Percentiles rank a stretch among this genome's conserved stretches.
These are phyloP conservation scores for Davidsoniella australis DNA, from an alignment of 2,329 filamentous ascomycete genomes.

Conservation along the genomic window DNA sequence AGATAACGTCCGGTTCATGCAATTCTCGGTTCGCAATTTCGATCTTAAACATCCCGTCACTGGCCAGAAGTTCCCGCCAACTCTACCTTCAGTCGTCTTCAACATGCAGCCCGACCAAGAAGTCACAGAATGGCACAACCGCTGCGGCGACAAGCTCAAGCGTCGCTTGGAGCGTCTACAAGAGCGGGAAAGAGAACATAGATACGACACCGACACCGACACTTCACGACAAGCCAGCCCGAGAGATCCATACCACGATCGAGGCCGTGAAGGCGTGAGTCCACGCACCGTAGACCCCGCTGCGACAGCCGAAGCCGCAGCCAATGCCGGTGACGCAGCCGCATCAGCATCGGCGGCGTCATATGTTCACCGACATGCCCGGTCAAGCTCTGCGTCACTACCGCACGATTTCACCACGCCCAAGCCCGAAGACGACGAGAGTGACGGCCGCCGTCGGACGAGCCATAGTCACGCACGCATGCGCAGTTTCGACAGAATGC, in stretches of 20 bases:
- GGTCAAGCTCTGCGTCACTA: constrained; percentile 9
- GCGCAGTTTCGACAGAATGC: constrained; percentile 4
- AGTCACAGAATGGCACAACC: constrained; percentile 76
- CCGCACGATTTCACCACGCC: neutral
- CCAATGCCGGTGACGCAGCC: neutral
- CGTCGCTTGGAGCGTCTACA: constrained; percentile 5
- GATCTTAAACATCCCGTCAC: constrained; percentile 59
- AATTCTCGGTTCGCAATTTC: constrained; percentile 64
- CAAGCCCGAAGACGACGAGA: neutral
- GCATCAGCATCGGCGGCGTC: neutral
- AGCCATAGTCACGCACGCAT: constrained; percentile 1
- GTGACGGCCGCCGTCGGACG: neutral
- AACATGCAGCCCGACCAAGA: constrained; percentile 56
- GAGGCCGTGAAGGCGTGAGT: neutral
- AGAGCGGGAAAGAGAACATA: neutral
- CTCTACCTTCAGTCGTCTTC: constrained; percentile 45
- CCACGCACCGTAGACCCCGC: neutral
- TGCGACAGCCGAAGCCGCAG: neutral
- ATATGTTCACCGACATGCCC: neutral
- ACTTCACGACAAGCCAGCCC: neutral
- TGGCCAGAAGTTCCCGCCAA: constrained; percentile 45
- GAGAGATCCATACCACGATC: neutral
- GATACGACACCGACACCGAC: neutral
- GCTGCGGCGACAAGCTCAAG: constrained; percentile 53
- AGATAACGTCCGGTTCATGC: constrained; percentile 71